These are phyloP conservation scores for Capillidium rhysosporum DNA, from an alignment of 371 early-diverging fungal genomes.

Conservation along the genomic window DNA sequence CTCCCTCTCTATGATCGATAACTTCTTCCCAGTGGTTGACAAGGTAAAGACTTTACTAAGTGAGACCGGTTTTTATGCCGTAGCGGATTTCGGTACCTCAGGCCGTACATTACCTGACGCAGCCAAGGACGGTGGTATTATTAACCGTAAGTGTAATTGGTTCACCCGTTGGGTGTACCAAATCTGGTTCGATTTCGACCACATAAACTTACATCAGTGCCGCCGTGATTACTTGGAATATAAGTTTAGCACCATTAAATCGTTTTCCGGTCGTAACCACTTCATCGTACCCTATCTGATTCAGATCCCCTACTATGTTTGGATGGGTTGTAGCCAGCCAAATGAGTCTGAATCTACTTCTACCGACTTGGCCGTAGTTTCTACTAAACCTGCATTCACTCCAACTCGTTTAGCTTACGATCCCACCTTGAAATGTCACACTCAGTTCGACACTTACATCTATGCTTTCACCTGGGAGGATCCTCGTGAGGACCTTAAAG, in stretches of 20 bases:
- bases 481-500: conserved; percentile 50
- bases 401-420: conserved; percentile 49
- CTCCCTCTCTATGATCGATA: conserved; percentile 75
- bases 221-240: conserved; percentile 74
- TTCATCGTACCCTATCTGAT: conserved; percentile 46
- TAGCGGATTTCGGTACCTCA: conserved; percentile 53
- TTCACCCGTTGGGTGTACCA: conserved; percentile 64
- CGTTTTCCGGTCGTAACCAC: conserved; percentile 47
- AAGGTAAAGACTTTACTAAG: conserved; percentile 32
- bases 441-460: conserved; percentile 62
- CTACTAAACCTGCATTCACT: conserved; percentile 15
- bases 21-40: conserved; percentile 48
- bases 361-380: background rate
- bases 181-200: conserved; percentile 57
- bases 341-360: conserved; percentile 1
- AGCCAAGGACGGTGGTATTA: conserved; percentile 27
- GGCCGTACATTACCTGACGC: conserved; percentile 15
- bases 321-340: conserved; percentile 31
- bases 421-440: conserved; percentile 33
- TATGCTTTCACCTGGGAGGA: conserved; percentile 83
- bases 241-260: conserved; percentile 55
- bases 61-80: conserved; percentile 52
- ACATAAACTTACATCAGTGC: conserved; percentile 49
- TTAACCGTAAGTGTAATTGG: conserved; percentile 44
- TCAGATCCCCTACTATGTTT: conserved; percentile 72